These are phyloP conservation scores for Recurvomyces mirabilis DNA, from an alignment of 495 filamentous ascomycete species.

Conservation along the genomic window DNA sequence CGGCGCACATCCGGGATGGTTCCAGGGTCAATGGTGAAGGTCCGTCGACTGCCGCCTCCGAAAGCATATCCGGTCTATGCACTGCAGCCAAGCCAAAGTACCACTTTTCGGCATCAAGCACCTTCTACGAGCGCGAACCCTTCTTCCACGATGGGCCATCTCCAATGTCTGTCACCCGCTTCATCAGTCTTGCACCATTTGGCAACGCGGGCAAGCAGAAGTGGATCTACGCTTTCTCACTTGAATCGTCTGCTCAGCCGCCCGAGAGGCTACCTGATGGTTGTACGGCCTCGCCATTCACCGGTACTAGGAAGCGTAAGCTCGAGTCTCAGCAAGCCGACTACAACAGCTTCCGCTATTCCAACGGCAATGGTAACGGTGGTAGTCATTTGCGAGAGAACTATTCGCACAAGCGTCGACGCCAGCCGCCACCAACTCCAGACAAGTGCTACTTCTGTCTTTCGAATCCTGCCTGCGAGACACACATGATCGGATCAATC, in stretches of 20 bases:
- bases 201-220: conserved; percentile 65
- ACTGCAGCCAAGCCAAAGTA: conserved; percentile 70
- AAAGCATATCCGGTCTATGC: conserved; percentile 63
- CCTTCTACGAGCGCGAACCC: conserved; percentile 82
- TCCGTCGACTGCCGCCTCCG: conserved; percentile 32
- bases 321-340: conserved; percentile 22
- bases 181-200: conserved; percentile 73
- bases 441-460: conserved; percentile 91
- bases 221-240: conserved; percentile 78
- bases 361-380: conserved; percentile 31
- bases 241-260: conserved; percentile 52
- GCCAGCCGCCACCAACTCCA: conserved; percentile 53
- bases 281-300: conserved; percentile 57
- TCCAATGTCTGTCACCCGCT: conserved; percentile 58
- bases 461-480: conserved; percentile 65
- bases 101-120: conserved; percentile 62
- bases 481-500: conserved; percentile 81
- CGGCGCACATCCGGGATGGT: conserved; percentile 51
- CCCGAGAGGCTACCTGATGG: conserved; percentile 49
- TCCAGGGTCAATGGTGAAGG: conserved; percentile 46
- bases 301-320: conserved; percentile 47
- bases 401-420: conserved; percentile 39
- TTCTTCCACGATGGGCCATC: conserved; percentile 62
- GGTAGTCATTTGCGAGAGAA: conserved; percentile 14
- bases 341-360: conserved; percentile 40